Conservation (phyloP, 139 green algal species). For the Edaphochlamys debaryana region DNA sequence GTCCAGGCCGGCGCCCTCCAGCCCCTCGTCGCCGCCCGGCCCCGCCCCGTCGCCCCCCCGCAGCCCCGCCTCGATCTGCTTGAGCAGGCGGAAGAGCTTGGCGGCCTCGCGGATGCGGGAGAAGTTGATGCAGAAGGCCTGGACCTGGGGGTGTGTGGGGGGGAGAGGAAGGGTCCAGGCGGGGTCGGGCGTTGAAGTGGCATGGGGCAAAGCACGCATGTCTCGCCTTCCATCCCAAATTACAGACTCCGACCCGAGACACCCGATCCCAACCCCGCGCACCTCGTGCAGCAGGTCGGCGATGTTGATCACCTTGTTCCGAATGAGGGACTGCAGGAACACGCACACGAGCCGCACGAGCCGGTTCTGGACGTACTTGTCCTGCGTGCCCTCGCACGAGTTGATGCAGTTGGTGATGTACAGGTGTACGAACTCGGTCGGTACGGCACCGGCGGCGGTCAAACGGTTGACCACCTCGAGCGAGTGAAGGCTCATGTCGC, state of each 20-base stretch:
- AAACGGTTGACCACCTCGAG: slow-evolving; percentile 94
- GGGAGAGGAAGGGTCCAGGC: no score
- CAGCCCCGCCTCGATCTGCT: slow-evolving; percentile 50
- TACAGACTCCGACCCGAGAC: no score
- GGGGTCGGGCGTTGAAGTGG: no score
- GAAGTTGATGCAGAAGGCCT: slow-evolving; percentile 93
- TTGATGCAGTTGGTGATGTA: slow-evolving; percentile 91
- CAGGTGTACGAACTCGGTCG: slow-evolving; percentile 84
- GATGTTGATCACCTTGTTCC: slow-evolving; percentile 80
- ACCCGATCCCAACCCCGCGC: no score
- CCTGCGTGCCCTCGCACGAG: slow-evolving; percentile 79
- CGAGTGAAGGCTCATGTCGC: slow-evolving; percentile 82
- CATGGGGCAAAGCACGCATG: no score
- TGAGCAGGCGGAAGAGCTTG: slow-evolving; percentile 85
- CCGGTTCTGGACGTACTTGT: slow-evolving; percentile 89
- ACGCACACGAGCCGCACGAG: slow-evolving; percentile 92
- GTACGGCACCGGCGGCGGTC: slow-evolving; percentile 67
- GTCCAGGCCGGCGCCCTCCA: no score
- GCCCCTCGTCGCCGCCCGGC: no score
- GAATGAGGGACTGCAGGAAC: slow-evolving; percentile 89
- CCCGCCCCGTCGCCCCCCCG: neutral
- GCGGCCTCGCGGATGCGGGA: slow-evolving; percentile 87
- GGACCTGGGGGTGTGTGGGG: no score
- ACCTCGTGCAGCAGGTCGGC: slow-evolving; percentile 81
- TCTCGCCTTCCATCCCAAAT: no score